These are phyloP conservation scores for Mucor velutinosus DNA, from an alignment of 371 early-diverging fungal species.

Conservation along the genomic window DNA sequence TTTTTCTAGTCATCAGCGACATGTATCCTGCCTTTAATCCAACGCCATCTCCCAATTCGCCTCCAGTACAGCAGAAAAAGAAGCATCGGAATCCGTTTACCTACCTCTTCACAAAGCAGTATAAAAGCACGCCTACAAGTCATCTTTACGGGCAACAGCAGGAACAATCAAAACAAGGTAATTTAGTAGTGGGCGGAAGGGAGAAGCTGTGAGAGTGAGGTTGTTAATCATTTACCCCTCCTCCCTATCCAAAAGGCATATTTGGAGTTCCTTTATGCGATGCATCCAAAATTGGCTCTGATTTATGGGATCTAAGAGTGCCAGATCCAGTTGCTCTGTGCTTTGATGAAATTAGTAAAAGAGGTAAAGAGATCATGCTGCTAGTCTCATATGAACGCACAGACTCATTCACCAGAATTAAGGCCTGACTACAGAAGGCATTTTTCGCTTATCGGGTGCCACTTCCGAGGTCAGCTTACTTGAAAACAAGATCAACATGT, in stretches of 20 bases:
- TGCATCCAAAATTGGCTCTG: conserved; percentile 22
- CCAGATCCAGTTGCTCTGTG: conserved; percentile 29
- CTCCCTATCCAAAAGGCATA: conserved; percentile 5
- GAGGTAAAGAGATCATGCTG: conserved; percentile 16
- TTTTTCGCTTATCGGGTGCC: conserved; percentile 53
- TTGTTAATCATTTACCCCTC: background rate
- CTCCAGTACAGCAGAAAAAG: conserved; percentile 12
- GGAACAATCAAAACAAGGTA: background rate
- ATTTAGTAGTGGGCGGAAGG: background rate
- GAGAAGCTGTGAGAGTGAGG: background rate
- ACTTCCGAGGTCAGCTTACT: conserved; percentile 39
- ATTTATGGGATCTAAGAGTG: conserved; percentile 21
- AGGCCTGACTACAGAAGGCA: conserved; percentile 33
- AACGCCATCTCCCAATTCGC: background rate
- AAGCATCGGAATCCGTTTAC: conserved; percentile 25
- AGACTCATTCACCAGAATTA: background rate
- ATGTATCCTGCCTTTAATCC: conserved; percentile 9
- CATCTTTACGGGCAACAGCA: background rate
- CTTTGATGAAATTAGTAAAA: conserved; percentile 22
- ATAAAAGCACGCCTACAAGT: conserved; percentile 10
- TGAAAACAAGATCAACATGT: conserved; percentile 32
- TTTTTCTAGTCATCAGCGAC: background rate
- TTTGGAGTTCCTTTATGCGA: conserved; percentile 29
- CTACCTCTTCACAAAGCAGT: conserved; percentile 19
- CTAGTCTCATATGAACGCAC: background rate